These are phyloP conservation scores for Olyra latifolia DNA, from an alignment of 176 grass and related monocot species.

Conservation along the genomic window DNA sequence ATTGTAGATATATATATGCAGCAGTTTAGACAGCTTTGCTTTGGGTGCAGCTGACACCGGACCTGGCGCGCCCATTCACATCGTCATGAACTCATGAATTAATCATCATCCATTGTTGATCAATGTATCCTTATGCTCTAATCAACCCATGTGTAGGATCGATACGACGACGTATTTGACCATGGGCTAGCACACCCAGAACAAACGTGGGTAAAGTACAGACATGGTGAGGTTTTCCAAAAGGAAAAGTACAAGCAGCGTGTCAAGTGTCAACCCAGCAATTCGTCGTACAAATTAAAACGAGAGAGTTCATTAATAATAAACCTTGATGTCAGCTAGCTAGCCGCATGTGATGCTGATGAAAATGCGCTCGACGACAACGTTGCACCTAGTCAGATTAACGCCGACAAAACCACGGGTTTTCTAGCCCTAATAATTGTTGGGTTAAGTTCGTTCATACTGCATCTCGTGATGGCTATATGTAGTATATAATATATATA, in stretches of 20 bases:
- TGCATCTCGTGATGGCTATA: background rate
- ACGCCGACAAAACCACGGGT: background rate
- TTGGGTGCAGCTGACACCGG: background rate
- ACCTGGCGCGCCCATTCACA: background rate
- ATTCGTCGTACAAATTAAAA: background rate
- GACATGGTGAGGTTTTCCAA: background rate
- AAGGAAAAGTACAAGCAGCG: background rate
- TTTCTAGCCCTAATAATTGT: background rate
- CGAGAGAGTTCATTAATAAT: background rate
- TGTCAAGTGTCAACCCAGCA: background rate
- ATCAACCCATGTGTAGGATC: slow-evolving; percentile 6
- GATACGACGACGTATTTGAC: background rate
- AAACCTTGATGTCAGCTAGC: background rate
- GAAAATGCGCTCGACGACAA: background rate
- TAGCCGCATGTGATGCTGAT: background rate
- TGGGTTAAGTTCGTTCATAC: background rate
- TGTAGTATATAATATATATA: too few species aligned
- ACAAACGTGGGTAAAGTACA: background rate
- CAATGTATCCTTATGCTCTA: background rate
- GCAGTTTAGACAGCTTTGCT: background rate
- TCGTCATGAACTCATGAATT: background rate
- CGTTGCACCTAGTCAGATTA: background rate
- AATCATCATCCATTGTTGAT: background rate
- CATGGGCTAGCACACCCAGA: background rate
- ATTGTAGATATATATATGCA: background rate